These are phyloP conservation scores for Mallotus repandus DNA, from an alignment of 441 rosid genomes.

Conservation along the genomic window DNA sequence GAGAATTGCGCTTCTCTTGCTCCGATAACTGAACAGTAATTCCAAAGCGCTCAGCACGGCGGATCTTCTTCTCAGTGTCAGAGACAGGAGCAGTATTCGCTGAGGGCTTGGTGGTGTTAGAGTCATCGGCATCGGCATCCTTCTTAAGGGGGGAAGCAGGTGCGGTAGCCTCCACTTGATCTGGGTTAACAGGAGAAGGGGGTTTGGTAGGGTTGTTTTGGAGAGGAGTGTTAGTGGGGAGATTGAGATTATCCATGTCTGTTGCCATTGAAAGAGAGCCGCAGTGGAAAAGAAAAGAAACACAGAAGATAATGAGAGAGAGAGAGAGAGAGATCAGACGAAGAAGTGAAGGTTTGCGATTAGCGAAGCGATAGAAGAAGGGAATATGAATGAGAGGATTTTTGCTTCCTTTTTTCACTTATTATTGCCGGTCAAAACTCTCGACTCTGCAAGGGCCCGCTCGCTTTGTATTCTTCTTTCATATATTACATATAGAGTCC, in stretches of 20 bases:
- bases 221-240: constrained; percentile 7
- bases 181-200: constrained; percentile 36
- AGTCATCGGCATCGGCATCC: constrained; percentile 33
- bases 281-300: too few species aligned
- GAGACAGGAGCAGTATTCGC: constrained; percentile 40
- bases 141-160: constrained; percentile 24
- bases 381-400: not conserved
- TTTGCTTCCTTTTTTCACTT: too few species aligned
- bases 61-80: constrained; percentile 69
- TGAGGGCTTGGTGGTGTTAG: constrained; percentile 29
- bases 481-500: too few species aligned
- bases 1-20: constrained; percentile 82
- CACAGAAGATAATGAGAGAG: too few species aligned
- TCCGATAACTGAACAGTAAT: constrained; percentile 69
- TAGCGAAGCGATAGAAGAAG: too few species aligned
- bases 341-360: too few species aligned
- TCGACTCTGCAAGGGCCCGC: too few species aligned
- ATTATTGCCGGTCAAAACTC: too few species aligned
- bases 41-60: constrained; percentile 92
- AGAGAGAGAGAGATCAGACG: not conserved
- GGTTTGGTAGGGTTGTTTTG: constrained; percentile 37
- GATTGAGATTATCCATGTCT: constrained; percentile 31
- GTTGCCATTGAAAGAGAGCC: not conserved
- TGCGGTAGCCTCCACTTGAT: constrained; percentile 30
- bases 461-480: too few species aligned